phyloP scores from a whole-genome alignment of 305 asterid species.

The Coffea humblotiana region DNA sequence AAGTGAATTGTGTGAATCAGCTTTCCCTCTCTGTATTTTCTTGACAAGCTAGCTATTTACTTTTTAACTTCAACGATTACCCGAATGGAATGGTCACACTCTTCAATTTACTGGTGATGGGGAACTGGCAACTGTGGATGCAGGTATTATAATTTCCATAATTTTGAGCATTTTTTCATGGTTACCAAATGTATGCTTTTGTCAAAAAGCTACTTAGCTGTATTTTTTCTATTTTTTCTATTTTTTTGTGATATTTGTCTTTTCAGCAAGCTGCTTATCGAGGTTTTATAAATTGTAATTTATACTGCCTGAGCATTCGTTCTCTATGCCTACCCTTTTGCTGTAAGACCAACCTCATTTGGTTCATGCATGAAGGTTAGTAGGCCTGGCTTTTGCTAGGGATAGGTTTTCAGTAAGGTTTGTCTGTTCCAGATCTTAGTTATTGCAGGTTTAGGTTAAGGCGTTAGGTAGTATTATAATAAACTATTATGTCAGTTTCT shows the following conservation, averaged over 20 bases:
- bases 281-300: too few species aligned
- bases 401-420: background rate
- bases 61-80: constrained; percentile 98
- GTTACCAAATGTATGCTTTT: constrained; percentile 1
- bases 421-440: background rate
- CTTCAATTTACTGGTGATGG: constrained; percentile 94
- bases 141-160: constrained; percentile 51
- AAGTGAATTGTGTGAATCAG: background rate
- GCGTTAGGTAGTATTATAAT: background rate
- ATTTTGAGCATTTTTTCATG: constrained; percentile 2
- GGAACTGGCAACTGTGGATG: constrained; percentile 98
- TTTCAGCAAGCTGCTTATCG: too few species aligned
- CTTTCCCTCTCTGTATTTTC: constrained; percentile 25
- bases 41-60: constrained; percentile 81
- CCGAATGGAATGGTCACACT: constrained; percentile 98
- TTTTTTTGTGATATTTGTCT: background rate
- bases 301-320: background rate
- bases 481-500: background rate
- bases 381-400: constrained; percentile 5
- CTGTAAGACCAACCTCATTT: background rate
- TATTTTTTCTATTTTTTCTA: background rate
- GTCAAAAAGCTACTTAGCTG: background rate
- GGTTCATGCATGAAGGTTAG: background rate
- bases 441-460: background rate
- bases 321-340: background rate